These are phyloP conservation scores for Zopfochytrium polystomum DNA, from an alignment of 371 early-diverging fungal genomes.

Conservation along the genomic window DNA sequence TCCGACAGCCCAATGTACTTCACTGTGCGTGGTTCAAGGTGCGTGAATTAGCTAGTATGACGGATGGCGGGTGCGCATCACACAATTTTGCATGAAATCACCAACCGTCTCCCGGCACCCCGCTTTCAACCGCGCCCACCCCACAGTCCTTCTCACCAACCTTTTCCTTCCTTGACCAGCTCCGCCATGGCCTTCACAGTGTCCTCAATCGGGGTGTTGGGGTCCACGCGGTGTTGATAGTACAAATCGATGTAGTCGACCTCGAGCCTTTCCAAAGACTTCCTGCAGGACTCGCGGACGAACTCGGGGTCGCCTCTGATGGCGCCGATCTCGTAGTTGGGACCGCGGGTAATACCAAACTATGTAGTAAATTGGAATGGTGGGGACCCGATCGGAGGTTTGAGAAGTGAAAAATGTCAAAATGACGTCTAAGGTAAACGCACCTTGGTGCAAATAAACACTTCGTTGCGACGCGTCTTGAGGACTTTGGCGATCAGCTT, in stretches of 20 bases:
- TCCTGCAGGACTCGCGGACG: constrained; percentile 44
- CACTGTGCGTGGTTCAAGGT: constrained; percentile 11
- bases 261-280: constrained; percentile 44
- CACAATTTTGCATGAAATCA: no score
- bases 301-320: constrained; percentile 49
- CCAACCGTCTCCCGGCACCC: no score
- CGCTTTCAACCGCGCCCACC: no score
- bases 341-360: constrained; percentile 45
- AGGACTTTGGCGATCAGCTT: constrained; percentile 37
- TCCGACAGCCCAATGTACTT: constrained; percentile 59
- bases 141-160: no score
- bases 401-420: not conserved
- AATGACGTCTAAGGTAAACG: not conserved
- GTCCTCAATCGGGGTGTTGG: constrained; percentile 38
- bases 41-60: no score
- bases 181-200: constrained; percentile 58
- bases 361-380: not conserved
- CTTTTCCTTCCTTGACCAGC: constrained; percentile 57
- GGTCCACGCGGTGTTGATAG: constrained; percentile 18
- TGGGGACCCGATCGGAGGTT: not conserved
- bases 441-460: constrained; percentile 51
- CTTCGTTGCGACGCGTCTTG: constrained; percentile 28
- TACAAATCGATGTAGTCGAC: constrained; percentile 55
- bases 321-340: constrained; percentile 17
- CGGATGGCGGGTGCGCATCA: not conserved